Evolutionary conservation across 2,329 filamentous ascomycete species (phyloP).

Genomic region (Sporothrix curviconia): DNA sequence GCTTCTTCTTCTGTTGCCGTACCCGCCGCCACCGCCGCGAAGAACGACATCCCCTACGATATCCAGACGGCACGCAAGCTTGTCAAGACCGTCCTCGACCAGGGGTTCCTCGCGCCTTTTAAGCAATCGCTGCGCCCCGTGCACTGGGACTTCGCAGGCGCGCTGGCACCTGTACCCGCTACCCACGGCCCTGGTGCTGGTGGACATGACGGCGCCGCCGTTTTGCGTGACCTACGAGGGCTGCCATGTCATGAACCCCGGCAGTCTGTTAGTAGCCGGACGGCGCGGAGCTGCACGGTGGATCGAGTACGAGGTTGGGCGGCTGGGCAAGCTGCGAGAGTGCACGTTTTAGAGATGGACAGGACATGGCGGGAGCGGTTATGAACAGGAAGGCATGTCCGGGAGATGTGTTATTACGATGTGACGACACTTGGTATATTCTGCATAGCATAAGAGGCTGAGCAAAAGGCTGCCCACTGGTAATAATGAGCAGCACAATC

Average conservation of each 20-base stretch:
- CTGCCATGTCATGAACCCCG: constrained; percentile 93
- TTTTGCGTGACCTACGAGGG: constrained; percentile 92
- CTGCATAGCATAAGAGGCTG: neutral
- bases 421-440: neutral
- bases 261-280: constrained; percentile 63
- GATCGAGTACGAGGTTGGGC: constrained; percentile 76
- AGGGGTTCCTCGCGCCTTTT: constrained; percentile 84
- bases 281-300: constrained; percentile 66
- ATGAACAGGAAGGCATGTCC: neutral
- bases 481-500: too few species aligned
- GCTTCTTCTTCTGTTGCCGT: too few species aligned
- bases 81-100: constrained; percentile 86
- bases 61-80: constrained; percentile 62
- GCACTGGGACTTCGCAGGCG: constrained; percentile 77
- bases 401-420: neutral
- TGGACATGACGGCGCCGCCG: constrained; percentile 72
- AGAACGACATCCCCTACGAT: constrained; percentile 37
- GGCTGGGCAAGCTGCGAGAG: constrained; percentile 57
- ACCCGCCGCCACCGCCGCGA: too few species aligned
- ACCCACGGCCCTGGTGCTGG: constrained; percentile 74
- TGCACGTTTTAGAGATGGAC: constrained; percentile 42
- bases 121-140: constrained; percentile 71
- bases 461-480: too few species aligned
- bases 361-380: neutral
- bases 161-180: constrained; percentile 81